phyloP scores from a whole-genome alignment of 2,329 filamentous ascomycete species.

The Talaromyces albobiverticillius region DNA sequence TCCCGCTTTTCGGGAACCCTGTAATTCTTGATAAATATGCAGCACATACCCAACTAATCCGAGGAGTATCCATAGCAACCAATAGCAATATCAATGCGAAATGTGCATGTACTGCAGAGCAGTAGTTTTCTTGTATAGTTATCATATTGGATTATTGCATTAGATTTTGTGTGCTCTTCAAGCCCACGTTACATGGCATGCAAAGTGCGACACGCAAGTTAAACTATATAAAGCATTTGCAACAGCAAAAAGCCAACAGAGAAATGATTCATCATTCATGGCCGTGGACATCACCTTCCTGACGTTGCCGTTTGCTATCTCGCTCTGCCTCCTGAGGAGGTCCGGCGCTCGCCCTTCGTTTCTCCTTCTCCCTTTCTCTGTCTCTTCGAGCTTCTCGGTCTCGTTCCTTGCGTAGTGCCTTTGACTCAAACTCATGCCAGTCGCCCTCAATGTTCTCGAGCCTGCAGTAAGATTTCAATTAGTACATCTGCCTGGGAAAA shows the following conservation, averaged over 20 bases:
- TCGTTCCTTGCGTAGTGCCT: constrained; percentile 86
- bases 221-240: background rate
- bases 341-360: constrained; percentile 43
- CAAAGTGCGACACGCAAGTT: background rate
- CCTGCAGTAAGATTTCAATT: constrained; percentile 40
- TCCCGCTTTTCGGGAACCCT: background rate
- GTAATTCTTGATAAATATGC: too few relatives aligned
- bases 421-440: constrained; percentile 99
- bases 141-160: background rate
- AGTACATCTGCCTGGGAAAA: constrained; percentile 3
- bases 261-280: background rate
- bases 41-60: too few relatives aligned
- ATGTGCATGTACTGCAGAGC: too few relatives aligned
- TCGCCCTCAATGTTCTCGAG: constrained; percentile 81
- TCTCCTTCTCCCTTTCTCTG: constrained; percentile 49
- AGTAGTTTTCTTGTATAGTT: too few relatives aligned
- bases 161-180: background rate
- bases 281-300: constrained; percentile 22
- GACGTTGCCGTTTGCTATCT: constrained; percentile 37
- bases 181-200: background rate
- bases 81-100: too few relatives aligned
- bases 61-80: too few relatives aligned
- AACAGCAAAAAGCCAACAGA: background rate
- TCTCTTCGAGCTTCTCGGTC: constrained; percentile 53
- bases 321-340: constrained; percentile 32